Evolutionary conservation across 768 basidiomycete species (phyloP), one percentile per base, ranked within the genome.

Genomic region (Serendipita indica): DNA sequence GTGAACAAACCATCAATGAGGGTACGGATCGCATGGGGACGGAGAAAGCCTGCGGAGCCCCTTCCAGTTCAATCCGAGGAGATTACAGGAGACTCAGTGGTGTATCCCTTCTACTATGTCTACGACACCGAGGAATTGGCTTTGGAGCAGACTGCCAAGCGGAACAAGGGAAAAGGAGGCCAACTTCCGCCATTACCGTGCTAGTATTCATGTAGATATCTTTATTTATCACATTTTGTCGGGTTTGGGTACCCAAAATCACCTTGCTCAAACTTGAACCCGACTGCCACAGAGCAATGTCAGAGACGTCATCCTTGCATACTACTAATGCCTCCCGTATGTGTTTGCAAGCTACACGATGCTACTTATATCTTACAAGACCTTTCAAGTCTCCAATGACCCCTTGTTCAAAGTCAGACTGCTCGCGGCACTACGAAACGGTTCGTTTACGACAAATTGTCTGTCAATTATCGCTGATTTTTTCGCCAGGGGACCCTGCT

Each of bases 371-470:
- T n/a, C 41, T 43, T 25, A 18, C 7, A 43, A 43, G 5, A 7
- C 27, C 41, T 7, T 20, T 39, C 39, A 32, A 22, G 41, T 49
- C 61, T 43, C 60, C 3, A 63, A 57, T n/a, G 73, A 72, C 25
- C 77, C 82, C 30, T 65, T 83, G 12, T 79, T 79, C 63, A 81
- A 83, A 67, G 81, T 84, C 57, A 83, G 80, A 65, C 69, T 84
- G 4, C 70, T 84, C 10, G 74, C 79, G 2, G 83, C 83, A 12
- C 72, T 84, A 27, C 75, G 82, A 12, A 80, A 72, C 63, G 83
- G 82, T 79, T 58, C 57, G 77, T 64, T 34, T 45, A 30, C 28
- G 39, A 20, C 39, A 20, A 7, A 10, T 35, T 20, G 2, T 34
- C 10, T 16, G 39, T 46, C 35, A 22, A 49, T 22, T n/a, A n/a